phyloP scores from a whole-genome alignment of 768 basidiomycete species.

The Boletus rubescentipes region DNA sequence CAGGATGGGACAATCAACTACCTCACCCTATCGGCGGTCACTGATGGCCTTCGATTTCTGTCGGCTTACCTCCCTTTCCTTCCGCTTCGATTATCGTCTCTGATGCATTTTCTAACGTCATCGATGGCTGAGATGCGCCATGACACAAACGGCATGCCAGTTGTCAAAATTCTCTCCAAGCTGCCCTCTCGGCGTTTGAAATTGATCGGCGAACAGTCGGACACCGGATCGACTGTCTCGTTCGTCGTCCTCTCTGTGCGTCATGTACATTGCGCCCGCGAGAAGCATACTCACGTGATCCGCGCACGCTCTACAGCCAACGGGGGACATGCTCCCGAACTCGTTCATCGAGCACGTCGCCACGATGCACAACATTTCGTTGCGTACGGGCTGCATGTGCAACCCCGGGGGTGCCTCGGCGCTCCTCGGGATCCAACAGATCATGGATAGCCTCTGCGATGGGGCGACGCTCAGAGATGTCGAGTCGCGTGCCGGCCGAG shows the following conservation, averaged over 20 bases:
- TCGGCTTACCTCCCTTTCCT: conserved; percentile 79
- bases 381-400: conserved; percentile 86
- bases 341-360: conserved; percentile 75
- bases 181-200: conserved; percentile 52
- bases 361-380: conserved; percentile 60
- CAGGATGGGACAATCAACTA: conserved; percentile 89
- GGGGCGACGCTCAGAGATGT: conserved; percentile 64
- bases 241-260: conserved; percentile 64
- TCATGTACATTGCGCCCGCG: conserved; percentile 3
- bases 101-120: conserved; percentile 59
- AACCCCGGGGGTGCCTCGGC: conserved; percentile 82
- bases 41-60: conserved; percentile 74
- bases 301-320: conserved; percentile 42
- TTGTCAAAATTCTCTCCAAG: conserved; percentile 68
- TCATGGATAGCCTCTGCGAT: conserved; percentile 60
- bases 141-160: conserved; percentile 55
- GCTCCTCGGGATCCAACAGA: conserved; percentile 60
- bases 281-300: background rate
- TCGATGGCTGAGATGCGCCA: conserved; percentile 61
- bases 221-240: conserved; percentile 62
- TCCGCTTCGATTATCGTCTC: conserved; percentile 68
- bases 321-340: conserved; percentile 65
- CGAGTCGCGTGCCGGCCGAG: conserved; percentile 57
- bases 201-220: conserved; percentile 62
- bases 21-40: conserved; percentile 71